A percentile compares a stretch with the other conserved stretches of the same genome.
Evolutionary conservation across 2,329 filamentous ascomycete species (phyloP).

Genomic region (Trichoderma polysporum): DNA sequence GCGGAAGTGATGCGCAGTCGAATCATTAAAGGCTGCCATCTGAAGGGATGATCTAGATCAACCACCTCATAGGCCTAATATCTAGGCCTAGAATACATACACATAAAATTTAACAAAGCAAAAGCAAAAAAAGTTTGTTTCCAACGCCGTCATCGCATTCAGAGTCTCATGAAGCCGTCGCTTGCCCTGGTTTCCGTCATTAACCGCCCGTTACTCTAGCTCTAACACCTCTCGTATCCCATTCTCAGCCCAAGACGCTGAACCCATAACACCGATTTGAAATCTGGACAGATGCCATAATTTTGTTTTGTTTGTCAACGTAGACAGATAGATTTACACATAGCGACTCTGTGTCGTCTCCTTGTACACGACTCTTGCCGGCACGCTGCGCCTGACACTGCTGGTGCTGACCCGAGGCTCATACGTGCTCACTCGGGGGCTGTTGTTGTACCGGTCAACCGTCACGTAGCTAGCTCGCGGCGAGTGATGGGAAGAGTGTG

Average conservation of each 20-base stretch:
- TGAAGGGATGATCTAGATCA: background rate
- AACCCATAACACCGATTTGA: background rate
- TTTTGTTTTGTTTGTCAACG: background rate
- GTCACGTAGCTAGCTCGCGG: constrained; percentile 46
- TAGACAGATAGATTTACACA: background rate
- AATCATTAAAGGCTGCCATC: background rate
- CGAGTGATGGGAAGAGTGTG: constrained; percentile 37
- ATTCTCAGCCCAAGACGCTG: background rate
- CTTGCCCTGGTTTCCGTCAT: background rate
- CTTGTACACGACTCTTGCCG: constrained; percentile 41
- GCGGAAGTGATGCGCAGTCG: background rate
- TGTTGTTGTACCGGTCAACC: constrained; percentile 37
- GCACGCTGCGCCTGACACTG: constrained; percentile 16
- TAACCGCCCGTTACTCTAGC: background rate
- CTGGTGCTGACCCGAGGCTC: constrained; percentile 41
- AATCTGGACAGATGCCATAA: background rate
- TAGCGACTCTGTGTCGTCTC: constrained; percentile 38
- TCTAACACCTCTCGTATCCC: background rate
- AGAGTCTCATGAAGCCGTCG: background rate
- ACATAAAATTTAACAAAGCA: background rate
- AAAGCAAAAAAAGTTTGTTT: background rate
- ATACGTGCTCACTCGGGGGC: background rate
- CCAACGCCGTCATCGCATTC: constrained; percentile 9
- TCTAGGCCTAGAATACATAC: background rate
- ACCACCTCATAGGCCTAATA: too few species aligned